Conservation (phyloP, 192 early-diverging fungal genomes). For the Coemansia sp. region DNA sequence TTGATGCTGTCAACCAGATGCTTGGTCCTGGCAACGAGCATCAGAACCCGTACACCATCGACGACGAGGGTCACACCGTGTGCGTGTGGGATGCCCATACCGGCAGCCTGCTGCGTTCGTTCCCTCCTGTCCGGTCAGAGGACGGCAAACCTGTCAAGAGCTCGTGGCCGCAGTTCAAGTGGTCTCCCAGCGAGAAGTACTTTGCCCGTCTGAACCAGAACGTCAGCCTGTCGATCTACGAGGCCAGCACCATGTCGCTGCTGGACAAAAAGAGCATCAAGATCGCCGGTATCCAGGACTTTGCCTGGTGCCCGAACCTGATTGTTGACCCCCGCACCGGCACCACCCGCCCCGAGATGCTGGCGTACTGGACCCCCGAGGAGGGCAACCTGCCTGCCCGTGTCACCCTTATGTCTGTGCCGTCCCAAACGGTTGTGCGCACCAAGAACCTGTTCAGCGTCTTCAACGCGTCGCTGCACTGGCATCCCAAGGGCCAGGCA, state of each 20-base stretch:
- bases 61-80: conserved; percentile 74
- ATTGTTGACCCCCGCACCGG: conserved; percentile 40
- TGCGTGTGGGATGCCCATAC: conserved; percentile 90
- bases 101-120: conserved; percentile 85
- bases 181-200: conserved; percentile 93
- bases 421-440: conserved; percentile 78
- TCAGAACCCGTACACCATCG: conserved; percentile 66
- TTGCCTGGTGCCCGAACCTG: conserved; percentile 71
- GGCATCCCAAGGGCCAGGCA: conserved; percentile 88
- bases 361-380: conserved; percentile 97
- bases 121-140: conserved; percentile 60
- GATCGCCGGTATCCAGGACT: conserved; percentile 73
- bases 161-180: conserved; percentile 93
- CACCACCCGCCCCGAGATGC: conserved; percentile 57
- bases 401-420: conserved; percentile 87
- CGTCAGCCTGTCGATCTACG: conserved; percentile 81
- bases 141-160: conserved; percentile 58
- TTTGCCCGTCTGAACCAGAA: conserved; percentile 83
- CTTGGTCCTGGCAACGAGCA: conserved; percentile 60
- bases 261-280: conserved; percentile 93
- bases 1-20: conserved; percentile 47
- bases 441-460: conserved; percentile 99
- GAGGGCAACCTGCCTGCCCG: conserved; percentile 94
- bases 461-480: conserved; percentile 82
- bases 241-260: conserved; percentile 90